Percentiles rank a stretch among this genome's conserved stretches.
These are phyloP conservation scores for Fusarium concolor DNA, from an alignment of 2,329 filamentous ascomycete species.

Conservation along the genomic window DNA sequence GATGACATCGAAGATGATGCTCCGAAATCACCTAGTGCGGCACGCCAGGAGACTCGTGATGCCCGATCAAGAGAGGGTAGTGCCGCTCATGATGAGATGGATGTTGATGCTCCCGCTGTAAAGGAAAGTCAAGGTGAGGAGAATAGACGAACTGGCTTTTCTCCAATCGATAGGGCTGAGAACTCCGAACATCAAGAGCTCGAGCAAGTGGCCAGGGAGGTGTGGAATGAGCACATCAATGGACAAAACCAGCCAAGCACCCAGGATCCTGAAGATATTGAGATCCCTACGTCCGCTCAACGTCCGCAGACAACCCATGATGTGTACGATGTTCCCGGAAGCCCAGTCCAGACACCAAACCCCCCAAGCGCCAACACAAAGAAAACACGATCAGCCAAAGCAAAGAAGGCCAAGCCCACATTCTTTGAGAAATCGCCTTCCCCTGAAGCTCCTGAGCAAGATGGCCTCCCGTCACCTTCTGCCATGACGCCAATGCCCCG, in stretches of 20 bases:
- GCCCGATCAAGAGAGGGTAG: conserved; percentile 47
- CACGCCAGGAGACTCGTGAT: conserved; percentile 44
- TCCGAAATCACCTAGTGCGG: conserved; percentile 47
- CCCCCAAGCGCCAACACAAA: conserved; percentile 43
- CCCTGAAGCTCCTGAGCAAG: conserved; percentile 31
- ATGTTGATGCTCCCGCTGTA: conserved; percentile 35
- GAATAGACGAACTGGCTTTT: conserved; percentile 17
- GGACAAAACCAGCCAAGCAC: conserved; percentile 41
- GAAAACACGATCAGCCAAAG: conserved; percentile 51
- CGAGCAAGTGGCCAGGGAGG: conserved; percentile 50
- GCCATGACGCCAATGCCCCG: conserved; percentile 49
- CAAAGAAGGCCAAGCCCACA: conserved; percentile 63
- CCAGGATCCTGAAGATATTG: conserved; percentile 22
- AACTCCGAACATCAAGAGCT: conserved; percentile 41
- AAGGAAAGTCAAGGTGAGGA: conserved; percentile 17
- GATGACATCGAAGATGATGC: conserved; percentile 34
- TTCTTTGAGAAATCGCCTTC: conserved; percentile 54
- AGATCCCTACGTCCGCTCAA: conserved; percentile 36
- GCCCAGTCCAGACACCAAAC: conserved; percentile 34
- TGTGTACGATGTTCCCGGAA: conserved; percentile 45
- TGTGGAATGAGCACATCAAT: conserved; percentile 51
- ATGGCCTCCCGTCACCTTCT: conserved; percentile 51
- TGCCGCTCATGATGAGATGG: conserved; percentile 42
- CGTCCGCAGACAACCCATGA: conserved; percentile 32
- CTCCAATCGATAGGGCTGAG: conserved; percentile 14